Base-by-base conservation (phyloP, 768 basidiomycete genomes). In the Naganishia vaughanmartiniae region DNA sequence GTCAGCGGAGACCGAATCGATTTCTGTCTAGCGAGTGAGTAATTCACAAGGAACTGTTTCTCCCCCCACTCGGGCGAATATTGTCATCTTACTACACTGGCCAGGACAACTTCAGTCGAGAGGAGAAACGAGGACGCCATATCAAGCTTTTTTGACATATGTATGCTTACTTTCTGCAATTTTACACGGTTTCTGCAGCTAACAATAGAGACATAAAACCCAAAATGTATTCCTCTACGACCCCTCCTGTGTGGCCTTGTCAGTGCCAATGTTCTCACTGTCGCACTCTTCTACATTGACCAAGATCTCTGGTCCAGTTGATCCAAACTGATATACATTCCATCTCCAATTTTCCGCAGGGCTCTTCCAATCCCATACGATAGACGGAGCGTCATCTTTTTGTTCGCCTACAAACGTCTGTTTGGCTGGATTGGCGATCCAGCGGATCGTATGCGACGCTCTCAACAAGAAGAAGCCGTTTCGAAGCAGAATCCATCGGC, bases 401-500 rank as follows among this genome's bases (percentile, higher is more conserved):
- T 58, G 1, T 17, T 26, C 24, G 4, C 42, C n/a, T 1, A 26
- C 39, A 14, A 19, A 14, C 14, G 24, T 30, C 15, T n/a, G n/a
- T n/a, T 63, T 63, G 17, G 24, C 9, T 11, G 69, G 69, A 56
- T 70, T 72, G 24, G 42, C 66, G 21, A 72, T 66, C 71, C 71
- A 72, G 2, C 30, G 39, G 15, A 72, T 65, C 4, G 71, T 68
- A 31, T 72, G 71, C 7, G 54, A 21, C 0, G 71, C 71, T 30
- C 71, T 57, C 7, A 72, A 31, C 10, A 72, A 36, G 36, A 72
- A 69, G 55, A 69, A 67, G 9, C 58, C 58, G 39, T 72, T 48
- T 33, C 67, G 57, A 33, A 72, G 36, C 17, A 72, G 45, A 4
- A 72, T 63, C 71, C 71, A 72, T 0, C 71, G 57, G 7, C 71